phyloP scores from a whole-genome alignment of 371 early-diverging fungal species.

The Mortierella sp. region DNA sequence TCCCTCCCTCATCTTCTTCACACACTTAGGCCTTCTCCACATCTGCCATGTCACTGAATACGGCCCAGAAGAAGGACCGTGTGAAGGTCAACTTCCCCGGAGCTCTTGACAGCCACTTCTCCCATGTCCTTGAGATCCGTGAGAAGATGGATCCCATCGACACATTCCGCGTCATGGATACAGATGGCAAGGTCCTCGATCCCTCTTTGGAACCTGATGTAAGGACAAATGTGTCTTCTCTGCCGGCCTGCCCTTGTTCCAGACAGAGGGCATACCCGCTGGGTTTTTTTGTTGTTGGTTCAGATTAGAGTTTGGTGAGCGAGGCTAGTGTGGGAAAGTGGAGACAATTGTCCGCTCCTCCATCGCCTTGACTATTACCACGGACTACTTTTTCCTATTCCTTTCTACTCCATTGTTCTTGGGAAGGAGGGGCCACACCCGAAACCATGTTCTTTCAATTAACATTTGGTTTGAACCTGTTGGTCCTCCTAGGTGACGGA shows the following conservation, averaged over 20 bases:
- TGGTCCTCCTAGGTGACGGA: conserved; percentile 71
- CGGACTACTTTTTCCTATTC: too few species aligned
- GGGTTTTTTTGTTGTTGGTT: too few species aligned
- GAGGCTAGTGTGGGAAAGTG: conserved; percentile 15
- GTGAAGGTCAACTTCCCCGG: conserved; percentile 68
- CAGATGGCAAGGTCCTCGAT: conserved; percentile 81
- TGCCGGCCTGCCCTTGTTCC: too few species aligned
- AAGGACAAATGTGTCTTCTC: conserved; percentile 5
- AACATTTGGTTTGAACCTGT: background rate
- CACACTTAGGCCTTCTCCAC: conserved; percentile 39
- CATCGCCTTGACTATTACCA: too few species aligned
- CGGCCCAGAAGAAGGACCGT: conserved; percentile 35
- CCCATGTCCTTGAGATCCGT: conserved; percentile 58
- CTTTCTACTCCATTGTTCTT: too few species aligned
- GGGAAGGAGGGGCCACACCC: conserved; percentile 20
- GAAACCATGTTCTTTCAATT: background rate
- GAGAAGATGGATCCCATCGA: conserved; percentile 73
- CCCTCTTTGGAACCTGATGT: conserved; percentile 80
- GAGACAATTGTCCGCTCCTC: too few species aligned
- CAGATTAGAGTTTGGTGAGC: conserved; percentile 6
- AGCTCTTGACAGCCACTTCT: conserved; percentile 63
- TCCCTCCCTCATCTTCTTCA: background rate
- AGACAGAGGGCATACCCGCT: too few species aligned
- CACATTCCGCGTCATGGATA: conserved; percentile 95
- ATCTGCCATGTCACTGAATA: conserved; percentile 27